Percentiles rank a stretch among this genome's conserved stretches.
Conservation (phyloP, 208 protist species). For the Crithidia brevicula region DNA sequence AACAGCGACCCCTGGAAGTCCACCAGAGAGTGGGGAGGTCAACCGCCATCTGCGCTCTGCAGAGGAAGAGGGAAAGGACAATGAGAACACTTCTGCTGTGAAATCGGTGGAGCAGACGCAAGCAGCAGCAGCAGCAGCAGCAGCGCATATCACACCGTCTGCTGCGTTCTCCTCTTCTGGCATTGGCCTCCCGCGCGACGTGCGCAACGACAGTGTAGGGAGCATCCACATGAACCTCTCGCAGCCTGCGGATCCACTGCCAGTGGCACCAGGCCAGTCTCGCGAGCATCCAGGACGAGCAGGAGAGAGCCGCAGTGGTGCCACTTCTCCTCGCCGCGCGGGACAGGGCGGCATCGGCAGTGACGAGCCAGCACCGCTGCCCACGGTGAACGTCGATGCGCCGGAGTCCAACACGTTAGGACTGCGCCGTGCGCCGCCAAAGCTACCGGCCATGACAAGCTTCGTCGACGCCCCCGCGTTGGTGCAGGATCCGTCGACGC, state of each 20-base stretch:
- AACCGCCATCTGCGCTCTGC: neutral
- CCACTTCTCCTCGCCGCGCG: neutral
- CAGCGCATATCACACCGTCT: neutral
- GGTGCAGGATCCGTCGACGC: neutral
- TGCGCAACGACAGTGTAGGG: constrained; percentile 10
- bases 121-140: neutral
- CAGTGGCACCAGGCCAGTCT: neutral
- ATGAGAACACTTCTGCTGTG: too few species aligned
- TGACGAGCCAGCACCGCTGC: constrained; percentile 19
- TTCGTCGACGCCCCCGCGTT: neutral
- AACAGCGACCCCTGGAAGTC: constrained; percentile 23
- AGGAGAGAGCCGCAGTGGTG: neutral
- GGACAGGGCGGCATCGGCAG: neutral
- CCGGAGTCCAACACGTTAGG: constrained; percentile 29
- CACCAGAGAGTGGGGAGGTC: neutral
- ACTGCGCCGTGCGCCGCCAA: constrained; percentile 9
- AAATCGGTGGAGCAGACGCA: too few species aligned
- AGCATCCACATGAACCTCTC: constrained; percentile 12
- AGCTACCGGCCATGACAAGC: neutral
- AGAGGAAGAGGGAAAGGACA: too few species aligned
- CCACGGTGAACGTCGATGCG: constrained; percentile 23
- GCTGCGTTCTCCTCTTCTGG: neutral
- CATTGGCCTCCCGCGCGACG: constrained; percentile 11
- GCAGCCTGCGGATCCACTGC: constrained; percentile 22
- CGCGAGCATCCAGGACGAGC: constrained; percentile 2